Percentiles rank a stretch among this genome's conserved stretches.
phyloP scores from a whole-genome alignment of 805 yeast genomes.

The Teunomyces atbi region DNA sequence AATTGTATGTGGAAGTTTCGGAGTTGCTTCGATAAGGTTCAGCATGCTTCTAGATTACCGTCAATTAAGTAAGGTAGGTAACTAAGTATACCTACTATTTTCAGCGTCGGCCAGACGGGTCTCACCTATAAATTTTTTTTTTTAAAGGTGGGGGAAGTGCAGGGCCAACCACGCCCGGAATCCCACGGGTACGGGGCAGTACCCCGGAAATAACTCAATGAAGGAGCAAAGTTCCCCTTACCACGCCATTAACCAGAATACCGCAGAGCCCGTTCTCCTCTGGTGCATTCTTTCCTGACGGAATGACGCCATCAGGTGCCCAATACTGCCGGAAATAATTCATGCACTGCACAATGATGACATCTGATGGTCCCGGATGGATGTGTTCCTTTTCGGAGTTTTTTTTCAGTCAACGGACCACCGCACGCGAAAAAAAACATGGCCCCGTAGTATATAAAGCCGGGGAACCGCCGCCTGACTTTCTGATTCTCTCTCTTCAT shows the following conservation, averaged over 20 bases:
- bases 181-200: background rate
- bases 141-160: background rate
- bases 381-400: slow-evolving; percentile 12
- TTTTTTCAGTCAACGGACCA: slow-evolving; percentile 1
- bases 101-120: background rate
- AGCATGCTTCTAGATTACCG: no score
- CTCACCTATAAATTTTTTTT: background rate
- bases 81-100: no score
- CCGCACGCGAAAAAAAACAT: slow-evolving; percentile 1
- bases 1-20: background rate
- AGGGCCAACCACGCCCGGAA: background rate
- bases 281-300: no score
- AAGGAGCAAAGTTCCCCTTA: no score
- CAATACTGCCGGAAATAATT: background rate
- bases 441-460: slow-evolving; percentile 8
- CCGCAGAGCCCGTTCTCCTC: no score
- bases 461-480: slow-evolving; percentile 1
- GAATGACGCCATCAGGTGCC: background rate
- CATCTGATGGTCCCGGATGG: slow-evolving; percentile 9
- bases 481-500: background rate
- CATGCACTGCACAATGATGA: slow-evolving; percentile 3
- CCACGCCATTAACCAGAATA: no score
- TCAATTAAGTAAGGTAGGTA: no score
- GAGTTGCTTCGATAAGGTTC: background rate
- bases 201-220: background rate